phyloP scores from a whole-genome alignment of 1,284 basidiomycete genomes.

The Austroboletus niveus region DNA sequence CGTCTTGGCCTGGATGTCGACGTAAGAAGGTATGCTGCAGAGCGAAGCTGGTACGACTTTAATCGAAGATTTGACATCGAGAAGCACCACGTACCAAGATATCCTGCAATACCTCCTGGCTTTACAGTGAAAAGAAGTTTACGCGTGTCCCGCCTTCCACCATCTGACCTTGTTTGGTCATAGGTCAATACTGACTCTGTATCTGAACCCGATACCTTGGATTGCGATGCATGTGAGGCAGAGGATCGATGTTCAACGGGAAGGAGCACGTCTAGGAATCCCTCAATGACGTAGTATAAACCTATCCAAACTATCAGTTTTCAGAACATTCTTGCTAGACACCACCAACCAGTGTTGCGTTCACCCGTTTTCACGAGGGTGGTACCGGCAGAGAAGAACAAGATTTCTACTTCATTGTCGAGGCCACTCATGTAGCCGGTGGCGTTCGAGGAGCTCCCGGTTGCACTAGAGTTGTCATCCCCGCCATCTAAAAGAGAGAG shows the following conservation, averaged over 20 bases:
- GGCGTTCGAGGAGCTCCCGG: conserved; percentile 58
- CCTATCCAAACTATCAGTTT: conserved; percentile 44
- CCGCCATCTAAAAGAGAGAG: conserved; percentile 77
- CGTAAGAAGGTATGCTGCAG: conserved; percentile 90
- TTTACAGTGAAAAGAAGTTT: conserved; percentile 92
- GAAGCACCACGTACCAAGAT: conserved; percentile 63
- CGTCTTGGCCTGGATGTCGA: conserved; percentile 95
- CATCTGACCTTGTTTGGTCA: conserved; percentile 16
- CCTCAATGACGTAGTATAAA: conserved; percentile 97
- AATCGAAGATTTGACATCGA: neutral
- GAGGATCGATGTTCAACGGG: conserved; percentile 46
- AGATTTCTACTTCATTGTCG: conserved; percentile 95
- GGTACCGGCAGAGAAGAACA: conserved; percentile 88
- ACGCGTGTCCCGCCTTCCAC: conserved; percentile 27
- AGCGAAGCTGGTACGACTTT: conserved; percentile 64
- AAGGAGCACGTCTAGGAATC: conserved; percentile 89
- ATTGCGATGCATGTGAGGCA: conserved; percentile 22
- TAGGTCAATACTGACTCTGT: conserved; percentile 21
- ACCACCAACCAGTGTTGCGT: conserved; percentile 66
- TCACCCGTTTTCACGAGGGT: conserved; percentile 90
- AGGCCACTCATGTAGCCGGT: conserved; percentile 72
- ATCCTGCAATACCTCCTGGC: conserved; percentile 97
- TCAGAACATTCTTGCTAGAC: neutral
- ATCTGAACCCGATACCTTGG: conserved; percentile 23
- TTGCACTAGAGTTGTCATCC: conserved; percentile 65